Evolutionary conservation across 306 rosid genomes (phyloP), one percentile per base, ranked within the genome.

Genomic region (Arachis stenosperma): DNA sequence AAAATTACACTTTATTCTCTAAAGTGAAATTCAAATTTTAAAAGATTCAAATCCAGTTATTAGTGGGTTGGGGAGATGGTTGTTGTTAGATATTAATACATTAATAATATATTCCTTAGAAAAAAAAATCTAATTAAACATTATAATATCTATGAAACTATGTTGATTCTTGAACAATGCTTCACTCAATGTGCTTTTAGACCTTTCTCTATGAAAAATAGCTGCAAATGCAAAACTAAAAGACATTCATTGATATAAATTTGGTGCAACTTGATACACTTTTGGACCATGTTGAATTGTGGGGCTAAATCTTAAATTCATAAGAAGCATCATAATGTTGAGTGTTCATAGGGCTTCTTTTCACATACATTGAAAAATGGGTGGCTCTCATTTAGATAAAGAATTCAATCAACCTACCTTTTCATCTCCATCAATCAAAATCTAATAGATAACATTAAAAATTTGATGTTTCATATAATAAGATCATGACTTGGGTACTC

Each of bases 331-430:
- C 46, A 36, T 30, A 72, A 30, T 29, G 9, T 42, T 57, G 29
- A 7, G 27, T 29, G 13, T 36, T 14, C 42, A 46, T 14, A 14
- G 51, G 11, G 13, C 42, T 41, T 72, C 43, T 10, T 64, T 27
- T 36, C 15, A 46, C 14, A 44, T 46, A 12, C 9, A 61, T 75
- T 57, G 29, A 22, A 22, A 46, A 57, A 48, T 67, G 54, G 62
- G 46, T 73, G 77, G 52, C 61, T 48, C 74, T 44, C 52, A 12
- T 75, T 47, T 53, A 17, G 68, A 58, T 37, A 41, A 58, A 61
- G 30, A 52, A 47, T 7, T 70, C 69, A 15, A 61, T 50, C 54
- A 6, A 47, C 14, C 14, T 37, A 7, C 44, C n/a, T 29, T 74
- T 54, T 65, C 2, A 53, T 12, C 40, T 58, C 41, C 67, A 14